A percentile compares a stretch with the other conserved stretches of the same genome.
Conservation (phyloP, 345 rosid genomes). For the Isatis tinctoria region DNA sequence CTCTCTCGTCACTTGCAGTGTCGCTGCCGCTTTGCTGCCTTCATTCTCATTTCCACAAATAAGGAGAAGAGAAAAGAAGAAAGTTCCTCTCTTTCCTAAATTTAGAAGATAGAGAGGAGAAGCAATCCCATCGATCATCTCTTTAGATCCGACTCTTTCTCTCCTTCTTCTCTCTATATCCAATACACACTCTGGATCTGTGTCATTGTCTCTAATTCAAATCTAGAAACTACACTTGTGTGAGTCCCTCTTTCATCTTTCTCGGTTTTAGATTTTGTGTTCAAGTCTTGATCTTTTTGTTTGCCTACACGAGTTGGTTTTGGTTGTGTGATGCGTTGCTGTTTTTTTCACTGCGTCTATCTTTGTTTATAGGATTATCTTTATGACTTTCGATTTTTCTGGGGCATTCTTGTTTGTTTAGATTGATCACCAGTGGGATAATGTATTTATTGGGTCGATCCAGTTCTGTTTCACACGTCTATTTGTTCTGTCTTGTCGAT, state of each 20-base stretch:
- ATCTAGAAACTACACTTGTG: background rate
- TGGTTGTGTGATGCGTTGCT: background rate
- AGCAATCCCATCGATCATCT: background rate
- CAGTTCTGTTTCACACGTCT: no score
- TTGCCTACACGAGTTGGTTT: background rate
- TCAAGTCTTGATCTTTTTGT: background rate
- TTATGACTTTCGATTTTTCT: no score
- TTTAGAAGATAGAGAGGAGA: background rate
- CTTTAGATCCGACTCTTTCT: constrained; percentile 11
- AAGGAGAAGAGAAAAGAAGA: background rate
- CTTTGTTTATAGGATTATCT: background rate
- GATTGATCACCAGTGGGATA: background rate
- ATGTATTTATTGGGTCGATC: background rate
- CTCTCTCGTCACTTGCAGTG: background rate
- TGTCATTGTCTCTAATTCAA: background rate
- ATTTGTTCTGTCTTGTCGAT: no score
- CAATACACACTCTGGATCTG: background rate
- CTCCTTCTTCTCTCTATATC: background rate
- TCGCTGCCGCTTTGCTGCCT: background rate
- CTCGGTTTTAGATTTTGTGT: background rate
- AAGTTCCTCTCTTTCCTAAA: background rate
- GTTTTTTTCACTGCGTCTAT: no score
- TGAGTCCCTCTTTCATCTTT: background rate
- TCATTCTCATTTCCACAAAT: background rate
- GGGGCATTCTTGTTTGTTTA: background rate